Percentiles rank a stretch among this genome's conserved stretches.
Evolutionary conservation across 2,329 filamentous ascomycete genomes (phyloP).

Genomic region (Talaromyces atroroseus): DNA sequence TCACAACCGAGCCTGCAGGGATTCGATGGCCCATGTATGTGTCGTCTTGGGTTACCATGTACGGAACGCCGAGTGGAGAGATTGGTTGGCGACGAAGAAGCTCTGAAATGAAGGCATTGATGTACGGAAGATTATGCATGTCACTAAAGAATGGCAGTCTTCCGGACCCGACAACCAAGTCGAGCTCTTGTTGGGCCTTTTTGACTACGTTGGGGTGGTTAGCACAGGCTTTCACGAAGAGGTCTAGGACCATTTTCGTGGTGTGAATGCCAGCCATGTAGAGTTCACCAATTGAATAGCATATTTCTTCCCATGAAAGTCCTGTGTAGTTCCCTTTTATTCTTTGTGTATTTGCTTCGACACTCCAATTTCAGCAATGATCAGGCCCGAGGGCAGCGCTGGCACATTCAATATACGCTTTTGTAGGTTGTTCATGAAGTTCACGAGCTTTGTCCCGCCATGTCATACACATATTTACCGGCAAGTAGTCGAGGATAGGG

Average conservation of each 20-base stretch:
- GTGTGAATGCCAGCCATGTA: conserved; percentile 4
- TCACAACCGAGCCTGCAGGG: conserved; percentile 42
- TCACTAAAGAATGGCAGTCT: conserved; percentile 27
- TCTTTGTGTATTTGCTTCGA: not conserved
- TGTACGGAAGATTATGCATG: conserved; percentile 23
- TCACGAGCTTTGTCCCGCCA: not conserved
- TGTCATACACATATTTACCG: not conserved
- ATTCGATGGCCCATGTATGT: conserved; percentile 43
- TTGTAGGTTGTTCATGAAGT: not conserved
- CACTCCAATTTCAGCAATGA: not conserved
- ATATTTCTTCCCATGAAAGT: conserved; percentile 1
- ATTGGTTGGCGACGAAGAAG: conserved; percentile 33
- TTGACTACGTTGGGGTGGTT: conserved; percentile 29
- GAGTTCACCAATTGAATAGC: conserved; percentile 3
- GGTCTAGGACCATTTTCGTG: not conserved
- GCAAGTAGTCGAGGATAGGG: not conserved
- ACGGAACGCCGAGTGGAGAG: conserved; percentile 40
- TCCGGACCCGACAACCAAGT: conserved; percentile 24
- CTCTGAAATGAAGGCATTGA: conserved; percentile 27
- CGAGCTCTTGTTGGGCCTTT: conserved; percentile 32
- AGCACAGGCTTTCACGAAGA: conserved; percentile 22
- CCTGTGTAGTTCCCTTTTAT: not conserved
- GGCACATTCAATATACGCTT: not conserved
- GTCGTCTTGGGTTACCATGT: conserved; percentile 43
- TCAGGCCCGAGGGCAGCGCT: not conserved